phyloP scores from a whole-genome alignment of 1,139 yeast species.

The Blastobotrys indianensis region DNA sequence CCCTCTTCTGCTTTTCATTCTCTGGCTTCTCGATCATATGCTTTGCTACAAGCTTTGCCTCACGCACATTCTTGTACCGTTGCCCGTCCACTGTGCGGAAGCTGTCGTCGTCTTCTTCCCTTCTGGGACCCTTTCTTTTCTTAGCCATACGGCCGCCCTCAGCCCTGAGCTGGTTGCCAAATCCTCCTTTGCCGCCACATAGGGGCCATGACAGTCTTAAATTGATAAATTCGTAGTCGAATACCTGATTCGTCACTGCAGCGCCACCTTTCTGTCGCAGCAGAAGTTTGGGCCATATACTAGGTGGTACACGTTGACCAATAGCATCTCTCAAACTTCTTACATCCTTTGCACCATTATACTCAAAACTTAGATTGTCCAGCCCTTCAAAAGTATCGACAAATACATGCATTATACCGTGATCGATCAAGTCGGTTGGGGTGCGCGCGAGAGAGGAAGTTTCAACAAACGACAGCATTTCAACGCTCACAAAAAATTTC shows the following conservation, averaged over 20 bases:
- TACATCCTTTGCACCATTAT: not conserved
- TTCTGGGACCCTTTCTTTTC: constrained; percentile 21
- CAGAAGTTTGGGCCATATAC: constrained; percentile 1
- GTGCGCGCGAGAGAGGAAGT: not conserved
- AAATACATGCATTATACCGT: constrained; percentile 7
- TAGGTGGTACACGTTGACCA: not conserved
- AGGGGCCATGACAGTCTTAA: constrained; percentile 22
- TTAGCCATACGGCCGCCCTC: constrained; percentile 38
- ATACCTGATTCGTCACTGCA: not conserved
- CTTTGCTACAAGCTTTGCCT: constrained; percentile 34
- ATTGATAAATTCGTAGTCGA: constrained; percentile 2
- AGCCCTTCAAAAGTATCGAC: constrained; percentile 9
- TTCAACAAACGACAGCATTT: not conserved
- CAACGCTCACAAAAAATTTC: not conserved
- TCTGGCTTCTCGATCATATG: constrained; percentile 31
- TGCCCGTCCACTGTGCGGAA: constrained; percentile 39
- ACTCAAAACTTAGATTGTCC: not conserved
- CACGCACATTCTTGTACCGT: constrained; percentile 32
- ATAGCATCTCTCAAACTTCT: not conserved
- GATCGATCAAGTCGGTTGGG: not conserved
- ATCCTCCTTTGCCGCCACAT: constrained; percentile 50
- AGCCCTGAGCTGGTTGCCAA: constrained; percentile 41
- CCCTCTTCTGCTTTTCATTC: constrained; percentile 21
- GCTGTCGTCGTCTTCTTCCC: constrained; percentile 29
- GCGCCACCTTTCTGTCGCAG: constrained; percentile 4